A percentile compares a stretch with the other conserved stretches of the same genome.
These are phyloP conservation scores for Penicillium sumatraense DNA, from an alignment of 2,329 filamentous ascomycete species.

Conservation along the genomic window DNA sequence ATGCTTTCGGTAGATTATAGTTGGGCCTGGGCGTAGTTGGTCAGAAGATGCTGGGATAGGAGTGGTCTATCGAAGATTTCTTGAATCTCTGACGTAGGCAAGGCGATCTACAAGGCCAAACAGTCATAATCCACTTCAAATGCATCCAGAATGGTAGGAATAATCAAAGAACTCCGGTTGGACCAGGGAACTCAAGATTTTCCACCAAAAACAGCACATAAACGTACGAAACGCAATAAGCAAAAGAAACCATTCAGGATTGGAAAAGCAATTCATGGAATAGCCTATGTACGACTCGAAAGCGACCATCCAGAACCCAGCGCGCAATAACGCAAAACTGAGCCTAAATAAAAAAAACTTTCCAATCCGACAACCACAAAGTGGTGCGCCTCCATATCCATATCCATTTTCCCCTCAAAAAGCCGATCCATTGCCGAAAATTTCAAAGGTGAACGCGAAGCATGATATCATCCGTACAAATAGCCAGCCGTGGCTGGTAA, in stretches of 20 bases:
- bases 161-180: neutral
- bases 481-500: constrained; percentile 31
- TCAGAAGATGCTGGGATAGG: neutral
- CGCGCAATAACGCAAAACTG: constrained; percentile 14
- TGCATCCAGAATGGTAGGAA: neutral
- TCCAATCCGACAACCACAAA: constrained; percentile 26
- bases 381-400: constrained; percentile 14
- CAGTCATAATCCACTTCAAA: neutral
- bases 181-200: neutral
- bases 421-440: constrained; percentile 32
- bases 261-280: constrained; percentile 33
- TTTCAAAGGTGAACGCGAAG: constrained; percentile 30
- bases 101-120: neutral
- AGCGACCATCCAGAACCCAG: constrained; percentile 22
- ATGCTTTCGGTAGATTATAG: too few species aligned
- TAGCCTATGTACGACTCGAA: constrained; percentile 32
- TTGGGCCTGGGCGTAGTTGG: neutral
- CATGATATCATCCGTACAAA: constrained; percentile 37
- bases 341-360: constrained; percentile 20
- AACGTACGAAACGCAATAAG: constrained; percentile 4
- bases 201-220: neutral
- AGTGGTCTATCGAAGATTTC: neutral
- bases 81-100: neutral
- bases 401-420: constrained; percentile 27
- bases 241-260: constrained; percentile 28